Evolutionary conservation across 2,329 filamentous ascomycete species (phyloP), one percentile per base, ranked within the genome.

Genomic region (Monosporascus ibericus): DNA sequence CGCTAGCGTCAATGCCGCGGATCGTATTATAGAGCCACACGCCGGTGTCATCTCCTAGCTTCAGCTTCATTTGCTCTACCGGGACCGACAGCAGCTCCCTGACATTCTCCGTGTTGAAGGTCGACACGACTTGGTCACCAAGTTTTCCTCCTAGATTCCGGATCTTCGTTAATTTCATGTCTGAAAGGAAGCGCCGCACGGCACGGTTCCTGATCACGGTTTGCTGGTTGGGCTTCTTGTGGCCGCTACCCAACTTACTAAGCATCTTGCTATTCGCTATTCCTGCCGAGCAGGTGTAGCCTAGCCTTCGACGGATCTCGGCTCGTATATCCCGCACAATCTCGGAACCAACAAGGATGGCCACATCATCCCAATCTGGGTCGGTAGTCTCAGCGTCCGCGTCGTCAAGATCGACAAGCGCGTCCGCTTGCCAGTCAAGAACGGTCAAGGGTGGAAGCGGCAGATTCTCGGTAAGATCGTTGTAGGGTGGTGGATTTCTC

Each of bases 291-390:
- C 92, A 96, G 4, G 92, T 97, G 67, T 96, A 99, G 50, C 84
- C 81, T 49, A 97, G 73, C 58, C 80, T 77, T 46, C 87, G 78
- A 59, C 79, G 83, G 52, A 99, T 79, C 48, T 80, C 75, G 22
- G 76, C 75, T 48, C 94, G 83, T 18, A 97, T 80, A 54, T 83
- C 78, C 20, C 90, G 82, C 36, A 96, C 84, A 61, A 97, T 94
- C 65, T 96, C 91, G 2, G 91, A 92, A 0, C 88, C 94, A 63
- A 96, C 83, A 30, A 90, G 76, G 66, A 95, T 88, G 17, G 83
- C 88, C 58, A 97, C 80, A 73, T 99, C 94, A 68, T 99, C 92
- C 94, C 94, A 99, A 70, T 99, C 94, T 1, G 90, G 90, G 63
- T 95, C 87, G 60, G 87, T 80, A 20, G 86, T 80, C 68, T 95